Conservation (phyloP, 2,329 filamentous ascomycete genomes). For the Diaporthe ampelina region DNA sequence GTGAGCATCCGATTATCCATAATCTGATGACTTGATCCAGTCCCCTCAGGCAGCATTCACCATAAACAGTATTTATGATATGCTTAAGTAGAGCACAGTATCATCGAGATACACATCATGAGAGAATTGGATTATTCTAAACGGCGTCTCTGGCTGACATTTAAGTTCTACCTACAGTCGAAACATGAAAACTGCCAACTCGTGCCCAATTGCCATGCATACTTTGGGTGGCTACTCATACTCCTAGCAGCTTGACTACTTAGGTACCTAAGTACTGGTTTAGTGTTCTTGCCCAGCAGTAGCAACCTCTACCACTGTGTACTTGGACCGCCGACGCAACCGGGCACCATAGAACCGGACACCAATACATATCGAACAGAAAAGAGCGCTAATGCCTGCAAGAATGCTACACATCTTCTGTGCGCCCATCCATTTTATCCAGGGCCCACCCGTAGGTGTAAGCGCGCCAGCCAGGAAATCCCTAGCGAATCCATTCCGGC, state of each 20-base stretch:
- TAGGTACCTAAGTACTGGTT: no score
- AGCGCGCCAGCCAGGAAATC: conserved; percentile 71
- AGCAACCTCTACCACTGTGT: conserved; percentile 16
- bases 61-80: no score
- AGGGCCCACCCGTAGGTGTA: not conserved
- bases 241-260: no score
- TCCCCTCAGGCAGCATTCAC: no score
- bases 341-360: not conserved
- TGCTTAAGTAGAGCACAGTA: not conserved
- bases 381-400: not conserved
- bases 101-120: not conserved
- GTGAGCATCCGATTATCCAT: no score
- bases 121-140: not conserved
- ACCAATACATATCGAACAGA: not conserved
- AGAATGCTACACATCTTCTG: conserved; percentile 26
- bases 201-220: not conserved
- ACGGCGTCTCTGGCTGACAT: not conserved
- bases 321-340: conserved; percentile 30
- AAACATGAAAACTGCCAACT: not conserved
- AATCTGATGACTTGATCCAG: not conserved
- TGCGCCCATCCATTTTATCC: conserved; percentile 23
- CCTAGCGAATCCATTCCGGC: conserved; percentile 75
- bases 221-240: no score
- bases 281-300: not conserved
- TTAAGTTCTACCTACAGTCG: not conserved